Evolutionary conservation across 2,329 filamentous ascomycete species (phyloP).

Genomic region (Thelonectria olida): DNA sequence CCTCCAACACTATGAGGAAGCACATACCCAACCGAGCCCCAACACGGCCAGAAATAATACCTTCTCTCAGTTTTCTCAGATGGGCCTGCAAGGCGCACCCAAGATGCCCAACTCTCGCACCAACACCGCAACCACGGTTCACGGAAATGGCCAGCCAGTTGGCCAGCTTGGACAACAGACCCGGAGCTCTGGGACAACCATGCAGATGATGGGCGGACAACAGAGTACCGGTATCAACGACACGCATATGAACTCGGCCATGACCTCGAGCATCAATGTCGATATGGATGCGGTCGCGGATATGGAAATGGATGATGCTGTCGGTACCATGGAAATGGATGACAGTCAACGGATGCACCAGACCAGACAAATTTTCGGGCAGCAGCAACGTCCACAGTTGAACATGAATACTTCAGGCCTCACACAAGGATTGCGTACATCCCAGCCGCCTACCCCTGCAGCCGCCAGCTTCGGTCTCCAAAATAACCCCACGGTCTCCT

Average conservation of each 20-base stretch:
- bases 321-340: constrained; percentile 72
- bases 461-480: constrained; percentile 81
- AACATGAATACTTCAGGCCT: constrained; percentile 82
- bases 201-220: constrained; percentile 54
- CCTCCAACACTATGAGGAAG: constrained; percentile 95
- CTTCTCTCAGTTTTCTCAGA: constrained; percentile 51
- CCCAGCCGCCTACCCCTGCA: constrained; percentile 86
- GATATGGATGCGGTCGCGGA: constrained; percentile 90
- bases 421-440: constrained; percentile 82
- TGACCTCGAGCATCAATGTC: constrained; percentile 53
- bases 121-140: constrained; percentile 42
- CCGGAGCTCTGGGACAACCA: constrained; percentile 39
- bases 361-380: constrained; percentile 73
- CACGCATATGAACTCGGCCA: constrained; percentile 53
- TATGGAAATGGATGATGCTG: constrained; percentile 95
- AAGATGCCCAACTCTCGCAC: constrained; percentile 46
- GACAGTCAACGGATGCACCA: constrained; percentile 74
- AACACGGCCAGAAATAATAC: constrained; percentile 52
- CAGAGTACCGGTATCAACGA: constrained; percentile 39
- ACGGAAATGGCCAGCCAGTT: constrained; percentile 40
- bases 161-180: constrained; percentile 47
- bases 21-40: constrained; percentile 77
- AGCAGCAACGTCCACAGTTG: constrained; percentile 73
- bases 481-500: constrained; percentile 96
- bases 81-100: constrained; percentile 45